Conservation (phyloP, 352 stramenopile species). For the Pythium sp. region DNA sequence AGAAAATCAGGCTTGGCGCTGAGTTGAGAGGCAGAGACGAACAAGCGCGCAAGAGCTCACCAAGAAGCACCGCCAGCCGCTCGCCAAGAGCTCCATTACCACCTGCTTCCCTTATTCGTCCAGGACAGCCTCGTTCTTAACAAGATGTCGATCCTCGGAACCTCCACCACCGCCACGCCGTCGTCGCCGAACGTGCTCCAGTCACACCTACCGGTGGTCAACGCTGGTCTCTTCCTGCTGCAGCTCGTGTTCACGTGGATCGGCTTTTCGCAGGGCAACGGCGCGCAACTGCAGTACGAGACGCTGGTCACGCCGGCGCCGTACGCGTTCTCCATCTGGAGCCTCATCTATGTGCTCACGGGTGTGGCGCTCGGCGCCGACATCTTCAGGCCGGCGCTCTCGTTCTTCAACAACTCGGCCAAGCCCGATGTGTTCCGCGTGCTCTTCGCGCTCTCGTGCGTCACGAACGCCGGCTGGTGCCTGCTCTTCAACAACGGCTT, state of each 20-base stretch:
- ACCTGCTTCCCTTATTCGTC: neutral
- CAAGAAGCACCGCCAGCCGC: neutral
- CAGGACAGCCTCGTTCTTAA: neutral
- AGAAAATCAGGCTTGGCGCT: neutral
- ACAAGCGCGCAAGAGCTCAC: neutral
- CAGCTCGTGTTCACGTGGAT: slow-evolving; percentile 50
- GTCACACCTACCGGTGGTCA: slow-evolving; percentile 39
- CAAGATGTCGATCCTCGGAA: neutral
- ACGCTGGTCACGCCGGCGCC: slow-evolving; percentile 52
- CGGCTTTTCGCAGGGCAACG: slow-evolving; percentile 26
- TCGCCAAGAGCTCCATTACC: neutral
- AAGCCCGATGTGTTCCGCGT: slow-evolving; percentile 45
- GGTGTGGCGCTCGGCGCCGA: slow-evolving; percentile 55
- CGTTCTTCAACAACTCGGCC: slow-evolving; percentile 43
- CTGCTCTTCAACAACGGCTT: slow-evolving; percentile 43
- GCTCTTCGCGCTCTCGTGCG: slow-evolving; percentile 52
- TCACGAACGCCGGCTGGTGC: slow-evolving; percentile 50
- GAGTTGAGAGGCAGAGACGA: neutral
- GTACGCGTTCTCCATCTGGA: slow-evolving; percentile 68
- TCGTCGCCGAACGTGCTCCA: slow-evolving; percentile 6
- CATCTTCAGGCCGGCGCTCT: slow-evolving; percentile 42
- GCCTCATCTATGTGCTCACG: slow-evolving; percentile 60
- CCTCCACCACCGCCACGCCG: neutral
- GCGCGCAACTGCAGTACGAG: slow-evolving; percentile 31
- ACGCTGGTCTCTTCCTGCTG: slow-evolving; percentile 49